Base-by-base conservation (phyloP, 352 stramenopile species). In the Thalassiosira livingstoniorum region DNA sequence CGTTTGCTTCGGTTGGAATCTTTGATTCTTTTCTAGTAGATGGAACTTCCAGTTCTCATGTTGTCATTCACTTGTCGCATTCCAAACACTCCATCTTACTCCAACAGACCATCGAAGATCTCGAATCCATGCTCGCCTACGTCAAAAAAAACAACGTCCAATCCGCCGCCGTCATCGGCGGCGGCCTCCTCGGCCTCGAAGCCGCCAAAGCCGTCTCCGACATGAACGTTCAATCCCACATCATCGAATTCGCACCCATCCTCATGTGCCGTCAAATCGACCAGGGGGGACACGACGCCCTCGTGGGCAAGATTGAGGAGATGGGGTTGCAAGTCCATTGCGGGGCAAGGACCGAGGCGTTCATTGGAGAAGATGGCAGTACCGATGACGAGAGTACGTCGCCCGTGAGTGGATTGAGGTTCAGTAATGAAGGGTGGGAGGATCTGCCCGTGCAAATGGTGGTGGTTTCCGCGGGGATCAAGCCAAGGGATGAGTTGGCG, bases 241-340 rank as follows among this genome's bases (percentile, higher is more conserved):
- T 98, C 78, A 94, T 98, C 70, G 96, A 98, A 83, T 97, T 96
- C 83, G 95, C 95, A n/a, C 87, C 87, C 25, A 96, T 94, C 35
- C 87, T 98, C 25, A 98, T 98, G 95, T 97, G 95, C 7, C 94
- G 95, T 43, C 95, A 98, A 73, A 96, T 98, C 32, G 96, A 98
- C 66, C 88, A 97, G 69, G 95, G 95, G 31, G 96, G 95, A 13
- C 94, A 97, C 70, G 94, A 95, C 67, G 92, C 96, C 51, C 87
- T 98, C 15, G 95, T 97, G 60, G 91, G 90, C 32, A 97, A 96
- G 80, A 98, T 98, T 84, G 94, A 97, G 74, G 90, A 89, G 37
- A 92, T 93, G 89, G 89, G 89, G 27, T 75, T 93, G 60, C 87
- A 97, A 57, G 95, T 98, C 35, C 92, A 97, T 60, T 98, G 96